These are phyloP conservation scores for Trichosanthes truncata DNA, from an alignment of 306 rosid species.

Conservation along the genomic window DNA sequence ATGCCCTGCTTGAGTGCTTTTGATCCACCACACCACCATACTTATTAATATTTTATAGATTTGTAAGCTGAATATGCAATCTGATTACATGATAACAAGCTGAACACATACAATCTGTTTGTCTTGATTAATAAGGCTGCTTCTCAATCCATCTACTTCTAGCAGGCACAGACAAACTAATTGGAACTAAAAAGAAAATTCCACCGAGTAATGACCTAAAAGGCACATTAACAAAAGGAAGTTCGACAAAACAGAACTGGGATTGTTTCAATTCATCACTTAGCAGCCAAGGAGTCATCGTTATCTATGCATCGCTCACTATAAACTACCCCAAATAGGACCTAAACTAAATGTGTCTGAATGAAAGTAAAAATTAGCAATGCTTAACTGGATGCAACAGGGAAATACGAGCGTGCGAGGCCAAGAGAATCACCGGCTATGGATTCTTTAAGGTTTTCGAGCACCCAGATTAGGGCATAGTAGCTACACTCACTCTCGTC, in stretches of 20 bases:
- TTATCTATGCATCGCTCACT: no score
- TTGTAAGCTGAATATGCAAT: no score
- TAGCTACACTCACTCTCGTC: constrained; percentile 41
- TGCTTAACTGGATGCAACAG: constrained; percentile 30
- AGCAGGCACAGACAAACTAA: background rate
- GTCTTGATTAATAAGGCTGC: background rate
- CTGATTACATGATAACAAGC: background rate
- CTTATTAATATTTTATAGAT: background rate
- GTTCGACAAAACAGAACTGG: no score
- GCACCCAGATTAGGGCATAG: constrained; percentile 38
- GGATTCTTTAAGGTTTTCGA: constrained; percentile 34
- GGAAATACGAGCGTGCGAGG: constrained; percentile 27
- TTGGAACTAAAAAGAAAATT: background rate
- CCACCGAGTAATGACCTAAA: no score
- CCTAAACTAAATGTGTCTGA: background rate
- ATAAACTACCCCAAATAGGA: no score
- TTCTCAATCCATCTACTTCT: background rate
- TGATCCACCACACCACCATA: background rate
- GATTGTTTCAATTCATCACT: no score
- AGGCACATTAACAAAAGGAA: no score
- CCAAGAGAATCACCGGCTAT: constrained; percentile 28
- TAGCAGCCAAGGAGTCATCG: no score
- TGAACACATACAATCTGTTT: background rate
- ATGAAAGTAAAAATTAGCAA: background rate
- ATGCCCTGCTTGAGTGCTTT: background rate